Conservation (phyloP, 306 rosid genomes). For the Dalbergia cultrata region DNA sequence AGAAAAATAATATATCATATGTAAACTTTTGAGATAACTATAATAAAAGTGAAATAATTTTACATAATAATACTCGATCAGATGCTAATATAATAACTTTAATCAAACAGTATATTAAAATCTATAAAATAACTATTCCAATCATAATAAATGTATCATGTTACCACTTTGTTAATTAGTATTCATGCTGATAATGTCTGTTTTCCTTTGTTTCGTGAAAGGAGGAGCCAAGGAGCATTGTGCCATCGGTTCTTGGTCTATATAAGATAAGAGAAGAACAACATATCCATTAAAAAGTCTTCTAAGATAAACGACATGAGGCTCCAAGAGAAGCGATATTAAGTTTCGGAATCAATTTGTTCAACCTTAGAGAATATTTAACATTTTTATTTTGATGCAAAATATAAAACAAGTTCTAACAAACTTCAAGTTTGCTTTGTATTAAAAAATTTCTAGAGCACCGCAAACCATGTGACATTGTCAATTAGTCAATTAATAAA, state of each 20-base stretch:
- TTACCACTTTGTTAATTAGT: too few species aligned
- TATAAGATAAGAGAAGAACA: background rate
- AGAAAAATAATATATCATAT: too few species aligned
- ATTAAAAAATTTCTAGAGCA: constrained; percentile 30
- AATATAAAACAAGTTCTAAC: background rate
- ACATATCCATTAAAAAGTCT: background rate
- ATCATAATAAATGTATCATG: too few species aligned
- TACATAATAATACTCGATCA: too few species aligned
- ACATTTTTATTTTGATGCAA: background rate
- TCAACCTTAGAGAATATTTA: background rate
- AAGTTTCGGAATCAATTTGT: background rate
- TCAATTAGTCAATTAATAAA: constrained; percentile 30
- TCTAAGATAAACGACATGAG: background rate
- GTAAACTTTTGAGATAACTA: too few species aligned
- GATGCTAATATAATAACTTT: too few species aligned
- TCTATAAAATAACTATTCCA: too few species aligned
- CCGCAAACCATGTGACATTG: constrained; percentile 33
- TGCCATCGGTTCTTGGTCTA: background rate
- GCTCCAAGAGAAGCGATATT: background rate
- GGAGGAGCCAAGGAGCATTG: too few species aligned
- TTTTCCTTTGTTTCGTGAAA: too few species aligned
- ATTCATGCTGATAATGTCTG: too few species aligned
- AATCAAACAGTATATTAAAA: too few species aligned
- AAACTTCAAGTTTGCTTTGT: background rate
- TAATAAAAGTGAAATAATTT: too few species aligned